Percentiles rank a stretch among this genome's conserved stretches.
Conservation (phyloP, 805 yeast species). For the Candida pseudofarinosa region DNA sequence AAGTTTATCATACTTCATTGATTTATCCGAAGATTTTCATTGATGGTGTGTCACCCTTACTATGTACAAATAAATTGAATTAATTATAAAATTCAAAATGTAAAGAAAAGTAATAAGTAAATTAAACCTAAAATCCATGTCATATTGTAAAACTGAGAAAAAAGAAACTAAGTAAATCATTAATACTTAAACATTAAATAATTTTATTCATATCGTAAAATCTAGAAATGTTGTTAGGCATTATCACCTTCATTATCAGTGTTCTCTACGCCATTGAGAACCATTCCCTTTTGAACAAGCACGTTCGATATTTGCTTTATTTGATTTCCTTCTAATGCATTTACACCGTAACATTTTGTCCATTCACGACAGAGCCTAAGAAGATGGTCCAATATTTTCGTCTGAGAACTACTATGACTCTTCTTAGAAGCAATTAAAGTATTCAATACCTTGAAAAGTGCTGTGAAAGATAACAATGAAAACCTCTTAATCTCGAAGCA, state of each 20-base stretch:
- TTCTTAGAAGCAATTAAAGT: conserved; percentile 16
- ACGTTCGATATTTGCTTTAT: conserved; percentile 25
- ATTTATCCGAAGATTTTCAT: too few species aligned
- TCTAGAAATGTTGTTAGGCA: too few species aligned
- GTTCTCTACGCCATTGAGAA: conserved; percentile 23
- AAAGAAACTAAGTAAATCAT: too few species aligned
- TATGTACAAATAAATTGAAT: too few species aligned
- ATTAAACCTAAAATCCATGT: too few species aligned
- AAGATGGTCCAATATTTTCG: conserved; percentile 20
- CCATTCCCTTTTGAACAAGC: conserved; percentile 29
- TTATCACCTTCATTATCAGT: conserved; percentile 6
- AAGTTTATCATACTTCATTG: too few species aligned
- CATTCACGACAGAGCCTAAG: conserved; percentile 24
- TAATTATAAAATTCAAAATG: too few species aligned
- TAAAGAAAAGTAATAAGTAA: too few species aligned
- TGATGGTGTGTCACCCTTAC: too few species aligned
- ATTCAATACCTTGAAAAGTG: conserved; percentile 21
- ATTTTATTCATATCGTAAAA: too few species aligned
- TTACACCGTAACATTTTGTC: conserved; percentile 22
- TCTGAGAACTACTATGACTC: conserved; percentile 9
- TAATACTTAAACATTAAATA: too few species aligned
- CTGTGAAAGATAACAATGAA: conserved; percentile 30
- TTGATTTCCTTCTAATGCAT: conserved; percentile 17
- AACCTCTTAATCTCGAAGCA: conserved; percentile 12
- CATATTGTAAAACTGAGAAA: too few species aligned